These are phyloP conservation scores for Apiospora koreana DNA, from an alignment of 2,329 filamentous ascomycete genomes.

Conservation along the genomic window DNA sequence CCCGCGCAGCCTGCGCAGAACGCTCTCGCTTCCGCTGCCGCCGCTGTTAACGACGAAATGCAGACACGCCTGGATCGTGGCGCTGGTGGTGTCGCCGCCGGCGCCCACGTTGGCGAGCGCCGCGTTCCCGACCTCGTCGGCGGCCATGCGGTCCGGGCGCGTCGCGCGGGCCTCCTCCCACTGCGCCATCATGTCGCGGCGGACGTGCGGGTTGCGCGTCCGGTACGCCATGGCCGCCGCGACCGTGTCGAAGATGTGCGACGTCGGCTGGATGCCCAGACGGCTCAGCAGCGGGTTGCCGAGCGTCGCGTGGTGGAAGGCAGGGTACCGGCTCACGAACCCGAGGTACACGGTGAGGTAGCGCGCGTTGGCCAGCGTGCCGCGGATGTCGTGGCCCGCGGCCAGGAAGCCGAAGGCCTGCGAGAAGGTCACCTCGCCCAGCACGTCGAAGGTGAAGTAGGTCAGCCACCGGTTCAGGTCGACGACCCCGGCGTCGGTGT, in stretches of 20 bases:
- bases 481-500: conserved; percentile 19
- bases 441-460: conserved; percentile 33
- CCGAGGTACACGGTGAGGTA: conserved; percentile 21
- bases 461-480: conserved; percentile 26
- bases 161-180: conserved; percentile 19
- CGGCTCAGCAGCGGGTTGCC: conserved; percentile 31
- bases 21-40: neutral
- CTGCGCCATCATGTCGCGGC: conserved; percentile 27
- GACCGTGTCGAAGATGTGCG: conserved; percentile 28
- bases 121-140: neutral
- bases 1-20: neutral
- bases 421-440: conserved; percentile 34
- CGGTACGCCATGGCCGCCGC: conserved; percentile 26
- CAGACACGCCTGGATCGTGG: neutral
- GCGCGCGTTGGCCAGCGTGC: conserved; percentile 28
- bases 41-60: neutral
- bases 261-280: conserved; percentile 29
- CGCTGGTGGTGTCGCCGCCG: neutral
- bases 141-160: neutral
- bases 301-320: conserved; percentile 27
- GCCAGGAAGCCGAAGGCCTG: conserved; percentile 33
- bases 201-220: conserved; percentile 22
- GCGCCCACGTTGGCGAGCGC: neutral
- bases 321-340: conserved; percentile 26
- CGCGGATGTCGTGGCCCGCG: conserved; percentile 31